Evolutionary conservation across 805 yeast species (phyloP).

Genomic region (Cyberlindnera sargentensis): DNA sequence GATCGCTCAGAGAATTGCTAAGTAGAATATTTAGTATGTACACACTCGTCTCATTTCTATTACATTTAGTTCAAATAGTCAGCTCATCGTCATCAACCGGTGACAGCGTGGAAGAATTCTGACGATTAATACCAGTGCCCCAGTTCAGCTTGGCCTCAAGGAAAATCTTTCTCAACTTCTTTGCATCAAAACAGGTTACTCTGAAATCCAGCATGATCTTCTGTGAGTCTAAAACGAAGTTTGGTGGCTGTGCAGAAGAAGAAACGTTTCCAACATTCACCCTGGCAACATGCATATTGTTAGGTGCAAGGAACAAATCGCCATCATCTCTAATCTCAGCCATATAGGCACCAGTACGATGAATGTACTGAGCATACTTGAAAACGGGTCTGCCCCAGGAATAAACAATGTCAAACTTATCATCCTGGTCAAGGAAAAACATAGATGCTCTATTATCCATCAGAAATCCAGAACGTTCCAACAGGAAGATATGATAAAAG

Average conservation of each 20-base stretch:
- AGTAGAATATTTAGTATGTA: background rate
- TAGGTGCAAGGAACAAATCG: slow-evolving; percentile 76
- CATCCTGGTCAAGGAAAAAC: slow-evolving; percentile 41
- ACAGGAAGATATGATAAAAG: slow-evolving; percentile 70
- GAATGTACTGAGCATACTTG: slow-evolving; percentile 83
- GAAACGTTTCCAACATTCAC: slow-evolving; percentile 41
- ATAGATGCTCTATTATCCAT: slow-evolving; percentile 74
- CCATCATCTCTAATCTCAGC: slow-evolving; percentile 82
- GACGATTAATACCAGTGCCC: slow-evolving; percentile 8
- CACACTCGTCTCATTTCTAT: background rate
- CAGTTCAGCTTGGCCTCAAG: slow-evolving; percentile 49
- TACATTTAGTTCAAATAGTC: slow-evolving; percentile 1
- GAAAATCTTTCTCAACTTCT: slow-evolving; percentile 44
- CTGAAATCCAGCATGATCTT: slow-evolving; percentile 65
- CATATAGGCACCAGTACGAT: slow-evolving; percentile 80
- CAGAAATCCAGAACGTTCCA: slow-evolving; percentile 66
- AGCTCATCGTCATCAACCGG: slow-evolving; percentile 10
- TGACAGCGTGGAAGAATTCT: background rate
- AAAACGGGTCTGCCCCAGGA: slow-evolving; percentile 90
- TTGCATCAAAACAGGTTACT: slow-evolving; percentile 48
- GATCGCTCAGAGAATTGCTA: slow-evolving; percentile 71
- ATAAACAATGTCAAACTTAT: slow-evolving; percentile 59
- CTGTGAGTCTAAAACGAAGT: slow-evolving; percentile 53
- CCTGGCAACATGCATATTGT: slow-evolving; percentile 74
- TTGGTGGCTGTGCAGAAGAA: slow-evolving; percentile 25